These are phyloP conservation scores for Leccinum boreale DNA, from an alignment of 768 basidiomycete species.

Conservation along the genomic window DNA sequence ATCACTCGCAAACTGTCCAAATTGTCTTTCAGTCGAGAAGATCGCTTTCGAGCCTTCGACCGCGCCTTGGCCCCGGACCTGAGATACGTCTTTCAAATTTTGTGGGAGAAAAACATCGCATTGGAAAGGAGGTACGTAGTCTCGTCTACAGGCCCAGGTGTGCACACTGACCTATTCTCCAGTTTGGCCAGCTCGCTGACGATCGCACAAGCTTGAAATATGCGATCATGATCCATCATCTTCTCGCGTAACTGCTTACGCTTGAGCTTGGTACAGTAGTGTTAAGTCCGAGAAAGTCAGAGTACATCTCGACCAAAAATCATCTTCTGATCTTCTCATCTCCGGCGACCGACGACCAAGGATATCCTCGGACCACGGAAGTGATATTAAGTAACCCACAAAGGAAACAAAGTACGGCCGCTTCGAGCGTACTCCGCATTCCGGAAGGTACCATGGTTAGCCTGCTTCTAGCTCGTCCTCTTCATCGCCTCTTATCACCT, in stretches of 20 bases:
- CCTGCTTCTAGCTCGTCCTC: background rate
- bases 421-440: conserved; percentile 36
- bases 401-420: conserved; percentile 40
- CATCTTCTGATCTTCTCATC: conserved; percentile 24
- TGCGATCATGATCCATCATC: conserved; percentile 33
- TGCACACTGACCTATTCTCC: conserved; percentile 2
- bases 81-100: conserved; percentile 24
- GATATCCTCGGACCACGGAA: conserved; percentile 15
- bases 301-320: conserved; percentile 31
- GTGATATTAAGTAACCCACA: conserved; percentile 23
- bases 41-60: conserved; percentile 30
- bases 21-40: conserved; percentile 26
- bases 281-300: conserved; percentile 34
- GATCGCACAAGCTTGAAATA: conserved; percentile 33
- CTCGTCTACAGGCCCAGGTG: conserved; percentile 34
- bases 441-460: conserved; percentile 38
- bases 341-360: conserved; percentile 32
- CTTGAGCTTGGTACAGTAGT: conserved; percentile 38
- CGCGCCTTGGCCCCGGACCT: conserved; percentile 29
- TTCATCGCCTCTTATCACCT: conserved; percentile 22
- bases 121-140: conserved; percentile 20
- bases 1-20: conserved; percentile 31
- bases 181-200: conserved; percentile 11
- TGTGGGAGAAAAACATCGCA: conserved; percentile 19
- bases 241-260: conserved; percentile 30